Conservation (phyloP, 108 stramenopile genomes). For the Nitzschia sp. region DNA sequence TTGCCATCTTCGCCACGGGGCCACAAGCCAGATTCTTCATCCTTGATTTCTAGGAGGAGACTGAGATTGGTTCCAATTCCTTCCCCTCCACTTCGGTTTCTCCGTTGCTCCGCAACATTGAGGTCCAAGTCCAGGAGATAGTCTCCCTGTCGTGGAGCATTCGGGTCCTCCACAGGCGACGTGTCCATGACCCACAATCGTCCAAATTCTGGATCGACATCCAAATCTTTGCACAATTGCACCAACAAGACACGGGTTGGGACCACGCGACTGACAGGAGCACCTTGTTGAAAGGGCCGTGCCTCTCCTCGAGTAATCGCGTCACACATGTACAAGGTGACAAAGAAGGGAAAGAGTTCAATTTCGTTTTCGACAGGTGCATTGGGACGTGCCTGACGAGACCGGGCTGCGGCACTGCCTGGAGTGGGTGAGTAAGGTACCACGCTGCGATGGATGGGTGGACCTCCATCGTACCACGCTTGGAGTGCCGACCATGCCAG, state of each 20-base stretch:
- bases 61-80: conserved; percentile 37
- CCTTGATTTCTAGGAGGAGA: conserved; percentile 75
- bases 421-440: conserved; percentile 55
- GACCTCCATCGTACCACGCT: conserved; percentile 92
- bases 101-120: conserved; percentile 68
- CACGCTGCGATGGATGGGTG: conserved; percentile 77
- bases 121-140: conserved; percentile 67
- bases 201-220: conserved; percentile 63
- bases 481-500: conserved; percentile 83
- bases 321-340: conserved; percentile 82
- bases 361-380: conserved; percentile 70
- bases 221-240: conserved; percentile 71
- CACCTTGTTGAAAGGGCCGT: conserved; percentile 80
- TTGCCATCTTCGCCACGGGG: conserved; percentile 63
- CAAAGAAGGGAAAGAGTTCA: conserved; percentile 83
- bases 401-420: conserved; percentile 8
- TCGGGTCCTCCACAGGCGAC: neutral
- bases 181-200: conserved; percentile 69
- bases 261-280: conserved; percentile 71
- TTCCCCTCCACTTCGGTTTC: conserved; percentile 38
- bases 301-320: conserved; percentile 72
- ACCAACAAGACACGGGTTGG: conserved; percentile 62
- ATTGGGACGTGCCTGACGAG: neutral
- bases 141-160: conserved; percentile 30
- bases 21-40: conserved; percentile 73